A percentile compares a stretch with the other conserved stretches of the same genome.
phyloP scores from a whole-genome alignment of 441 rosid species.

The Hura crepitans region DNA sequence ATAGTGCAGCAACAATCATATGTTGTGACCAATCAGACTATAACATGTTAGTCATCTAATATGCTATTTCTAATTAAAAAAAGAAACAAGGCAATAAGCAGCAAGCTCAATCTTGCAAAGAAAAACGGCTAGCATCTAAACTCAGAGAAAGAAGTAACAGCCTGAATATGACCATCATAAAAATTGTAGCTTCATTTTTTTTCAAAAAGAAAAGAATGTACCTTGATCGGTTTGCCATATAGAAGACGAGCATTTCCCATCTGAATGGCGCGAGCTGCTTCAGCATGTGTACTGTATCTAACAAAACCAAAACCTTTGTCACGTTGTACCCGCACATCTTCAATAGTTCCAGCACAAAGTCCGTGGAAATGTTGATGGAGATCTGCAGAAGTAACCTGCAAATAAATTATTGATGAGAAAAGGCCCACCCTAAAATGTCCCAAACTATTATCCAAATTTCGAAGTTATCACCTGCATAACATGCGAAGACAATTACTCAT shows the following conservation, averaged over 20 bases:
- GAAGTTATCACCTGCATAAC: background rate
- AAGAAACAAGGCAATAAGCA: no score
- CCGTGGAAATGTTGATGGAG: constrained; percentile 62
- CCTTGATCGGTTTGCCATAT: constrained; percentile 70
- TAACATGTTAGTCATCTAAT: no score
- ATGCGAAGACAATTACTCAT: background rate
- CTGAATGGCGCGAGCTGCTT: constrained; percentile 79
- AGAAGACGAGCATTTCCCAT: constrained; percentile 65
- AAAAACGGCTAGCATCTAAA: background rate
- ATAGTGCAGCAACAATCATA: background rate
- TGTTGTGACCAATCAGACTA: background rate
- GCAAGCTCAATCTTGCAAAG: no score
- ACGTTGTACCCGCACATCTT: constrained; percentile 76
- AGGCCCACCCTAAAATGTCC: background rate
- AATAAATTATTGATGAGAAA: constrained; percentile 13
- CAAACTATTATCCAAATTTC: background rate
- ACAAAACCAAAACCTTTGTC: constrained; percentile 89
- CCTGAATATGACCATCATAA: background rate
- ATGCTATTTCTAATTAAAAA: no score
- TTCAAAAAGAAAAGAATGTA: constrained; percentile 21
- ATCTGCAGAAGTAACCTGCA: constrained; percentile 68
- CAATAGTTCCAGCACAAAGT: constrained; percentile 67
- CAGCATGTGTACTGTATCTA: constrained; percentile 63
- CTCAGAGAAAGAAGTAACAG: background rate
- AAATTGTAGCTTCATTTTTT: background rate